Evolutionary conservation across 139 green algal genomes (phyloP), one percentile per base, ranked within the genome.

Genomic region (Diplosphaera chodatii): DNA sequence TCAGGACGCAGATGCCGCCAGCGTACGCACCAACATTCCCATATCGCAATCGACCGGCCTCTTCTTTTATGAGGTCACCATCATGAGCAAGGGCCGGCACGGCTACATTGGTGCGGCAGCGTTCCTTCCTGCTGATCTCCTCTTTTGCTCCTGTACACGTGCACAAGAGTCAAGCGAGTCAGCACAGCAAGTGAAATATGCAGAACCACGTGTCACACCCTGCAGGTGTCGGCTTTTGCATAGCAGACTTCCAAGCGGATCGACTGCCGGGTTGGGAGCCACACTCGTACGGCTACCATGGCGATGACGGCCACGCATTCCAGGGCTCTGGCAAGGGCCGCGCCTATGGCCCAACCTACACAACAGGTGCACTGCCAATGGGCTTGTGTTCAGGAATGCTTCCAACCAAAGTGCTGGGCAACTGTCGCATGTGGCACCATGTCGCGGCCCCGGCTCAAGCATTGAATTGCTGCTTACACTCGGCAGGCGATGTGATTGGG

Each of bases 251-350:
- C 1, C 80, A 86, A 28, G 74, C 91, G 62, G 73, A 82, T 6
- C 67, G 87, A 3, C 81, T 97, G 64, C 91, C 91, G 0, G 91
- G 91, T 16, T 97, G 91, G 91, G 89, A 96, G 65, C 33, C 70
- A 0, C 81, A 89, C 73, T 90, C 81, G 22, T 97, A 94, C 63
- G 89, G 90, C 15, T 94, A 94, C 71, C 88, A 94, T 55, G 88
- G 88, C 0, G 87, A 94, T 66, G 87, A 93, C 66, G 86, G 88
- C 21, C 74, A 87, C 63, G 80, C 81, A 0, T 97, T 97, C 64
- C 67, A 77, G 27, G 84, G 78, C 23, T 73, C 64, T 56, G 85
- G 85, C 29, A 81, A 70, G 27, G 86, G 86, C n/a, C 67, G 65
- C 20, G 37, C 63, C 3, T 91, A 87, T 73, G 86, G 86, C 0